phyloP scores from a whole-genome alignment of 2,329 filamentous ascomycete genomes.

The Thyridium curvatum region DNA sequence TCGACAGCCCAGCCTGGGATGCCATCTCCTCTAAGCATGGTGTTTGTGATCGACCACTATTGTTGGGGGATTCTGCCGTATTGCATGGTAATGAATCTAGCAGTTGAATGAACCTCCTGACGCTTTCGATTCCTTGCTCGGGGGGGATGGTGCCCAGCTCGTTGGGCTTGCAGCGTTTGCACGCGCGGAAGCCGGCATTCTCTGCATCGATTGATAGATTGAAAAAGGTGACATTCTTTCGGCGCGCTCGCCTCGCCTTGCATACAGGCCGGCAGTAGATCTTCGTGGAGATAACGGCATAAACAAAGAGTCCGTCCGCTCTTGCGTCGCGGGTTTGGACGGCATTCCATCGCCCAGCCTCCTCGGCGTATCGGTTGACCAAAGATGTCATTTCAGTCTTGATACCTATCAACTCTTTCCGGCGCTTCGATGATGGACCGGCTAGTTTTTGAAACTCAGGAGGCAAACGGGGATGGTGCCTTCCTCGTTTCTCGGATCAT shows the following conservation, averaged over 20 bases:
- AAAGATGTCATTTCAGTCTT: no score
- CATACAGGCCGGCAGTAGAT: constrained; percentile 57
- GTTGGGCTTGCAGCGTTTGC: constrained; percentile 49
- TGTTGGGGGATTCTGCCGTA: constrained; percentile 13
- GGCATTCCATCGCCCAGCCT: constrained; percentile 27
- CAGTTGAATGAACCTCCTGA: constrained; percentile 19
- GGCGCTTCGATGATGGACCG: no score
- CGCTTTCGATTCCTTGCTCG: constrained; percentile 34
- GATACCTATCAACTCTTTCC: no score
- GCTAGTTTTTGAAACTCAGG: no score
- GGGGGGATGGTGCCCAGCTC: constrained; percentile 30
- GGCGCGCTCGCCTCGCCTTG: constrained; percentile 51
- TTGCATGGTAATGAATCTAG: no score
- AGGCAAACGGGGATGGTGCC: no score
- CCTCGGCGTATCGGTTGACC: constrained; percentile 11
- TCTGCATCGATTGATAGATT: constrained; percentile 35
- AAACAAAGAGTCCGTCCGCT: constrained; percentile 34
- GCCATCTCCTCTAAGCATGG: constrained; percentile 37
- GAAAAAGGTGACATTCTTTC: constrained; percentile 54
- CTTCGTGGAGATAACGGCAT: constrained; percentile 35
- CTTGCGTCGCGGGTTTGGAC: constrained; percentile 24
- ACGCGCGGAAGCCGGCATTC: constrained; percentile 44
- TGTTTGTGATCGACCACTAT: constrained; percentile 15
- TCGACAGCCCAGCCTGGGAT: constrained; percentile 42
- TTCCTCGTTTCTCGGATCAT: no score